These are phyloP conservation scores for Penicillium subrubescens DNA, from an alignment of 495 filamentous ascomycete genomes.

Conservation along the genomic window DNA sequence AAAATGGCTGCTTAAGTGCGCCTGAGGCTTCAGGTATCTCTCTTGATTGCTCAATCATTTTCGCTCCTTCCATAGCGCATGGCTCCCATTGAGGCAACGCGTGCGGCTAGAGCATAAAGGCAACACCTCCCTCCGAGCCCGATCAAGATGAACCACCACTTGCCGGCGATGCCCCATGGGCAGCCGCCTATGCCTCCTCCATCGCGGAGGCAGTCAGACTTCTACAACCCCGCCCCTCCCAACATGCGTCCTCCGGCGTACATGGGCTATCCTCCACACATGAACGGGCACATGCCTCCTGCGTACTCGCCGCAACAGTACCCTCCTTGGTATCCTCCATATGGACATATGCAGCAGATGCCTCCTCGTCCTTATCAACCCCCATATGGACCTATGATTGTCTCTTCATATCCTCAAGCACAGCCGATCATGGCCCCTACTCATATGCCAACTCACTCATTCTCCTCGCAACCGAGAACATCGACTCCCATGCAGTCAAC, in stretches of 20 bases:
- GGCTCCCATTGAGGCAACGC: slow-evolving; percentile 50
- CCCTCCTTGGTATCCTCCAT: slow-evolving; percentile 49
- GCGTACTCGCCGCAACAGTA: slow-evolving; percentile 48
- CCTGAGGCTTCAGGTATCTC: slow-evolving; percentile 22
- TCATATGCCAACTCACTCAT: slow-evolving; percentile 39
- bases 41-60: slow-evolving; percentile 14
- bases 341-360: slow-evolving; percentile 52
- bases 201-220: slow-evolving; percentile 52
- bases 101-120: slow-evolving; percentile 46
- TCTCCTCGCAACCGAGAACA: slow-evolving; percentile 43
- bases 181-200: slow-evolving; percentile 55
- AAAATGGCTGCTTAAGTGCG: slow-evolving; percentile 45
- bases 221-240: slow-evolving; percentile 47
- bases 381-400: slow-evolving; percentile 52
- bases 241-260: slow-evolving; percentile 51
- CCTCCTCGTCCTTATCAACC: slow-evolving; percentile 43
- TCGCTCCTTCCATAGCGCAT: slow-evolving; percentile 36
- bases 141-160: slow-evolving; percentile 58
- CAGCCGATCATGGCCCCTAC: slow-evolving; percentile 47
- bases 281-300: slow-evolving; percentile 49
- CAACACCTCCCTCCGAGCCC: slow-evolving; percentile 37
- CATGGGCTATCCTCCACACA: slow-evolving; percentile 48
- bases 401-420: slow-evolving; percentile 50
- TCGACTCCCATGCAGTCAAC: slow-evolving; percentile 46
- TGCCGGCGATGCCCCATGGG: slow-evolving; percentile 56